phyloP scores from a whole-genome alignment of 2,329 filamentous ascomycete genomes.

The Nothophaeocryptopus gaeumannii region DNA sequence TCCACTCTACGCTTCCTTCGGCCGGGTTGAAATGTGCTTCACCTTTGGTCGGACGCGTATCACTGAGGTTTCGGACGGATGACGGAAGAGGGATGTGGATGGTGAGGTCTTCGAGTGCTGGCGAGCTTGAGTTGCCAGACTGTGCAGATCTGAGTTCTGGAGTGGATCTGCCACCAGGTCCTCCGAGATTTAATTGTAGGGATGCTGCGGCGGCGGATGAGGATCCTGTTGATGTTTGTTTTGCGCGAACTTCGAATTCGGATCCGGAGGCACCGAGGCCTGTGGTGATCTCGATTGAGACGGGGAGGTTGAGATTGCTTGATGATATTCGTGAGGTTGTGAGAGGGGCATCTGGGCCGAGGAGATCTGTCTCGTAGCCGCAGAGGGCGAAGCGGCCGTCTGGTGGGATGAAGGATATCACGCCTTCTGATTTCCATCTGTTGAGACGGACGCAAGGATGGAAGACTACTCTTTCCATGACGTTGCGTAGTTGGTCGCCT shows the following conservation, averaged over 20 bases:
- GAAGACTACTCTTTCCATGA: slow-evolving; percentile 87
- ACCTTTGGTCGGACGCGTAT: slow-evolving; percentile 75
- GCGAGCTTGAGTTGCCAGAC: slow-evolving; percentile 30
- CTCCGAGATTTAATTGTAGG: slow-evolving; percentile 29
- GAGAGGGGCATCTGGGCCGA: slow-evolving; percentile 60
- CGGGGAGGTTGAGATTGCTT: slow-evolving; percentile 68
- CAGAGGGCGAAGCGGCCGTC: slow-evolving; percentile 92
- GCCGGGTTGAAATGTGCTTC: slow-evolving; percentile 78
- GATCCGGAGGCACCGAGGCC: slow-evolving; percentile 69
- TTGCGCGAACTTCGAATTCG: slow-evolving; percentile 84
- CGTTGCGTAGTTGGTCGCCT: slow-evolving; percentile 37
- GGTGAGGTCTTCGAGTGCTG: slow-evolving; percentile 67
- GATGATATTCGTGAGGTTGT: slow-evolving; percentile 21
- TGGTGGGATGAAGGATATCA: slow-evolving; percentile 92
- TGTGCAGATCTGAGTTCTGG: slow-evolving; percentile 20
- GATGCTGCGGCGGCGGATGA: slow-evolving; percentile 28
- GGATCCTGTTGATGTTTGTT: slow-evolving; percentile 40
- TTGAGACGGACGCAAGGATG: slow-evolving; percentile 90
- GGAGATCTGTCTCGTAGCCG: slow-evolving; percentile 88
- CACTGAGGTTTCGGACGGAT: slow-evolving; percentile 76
- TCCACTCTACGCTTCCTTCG: slow-evolving; percentile 76
- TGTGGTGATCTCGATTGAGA: slow-evolving; percentile 77
- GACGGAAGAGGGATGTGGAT: slow-evolving; percentile 76
- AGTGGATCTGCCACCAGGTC: slow-evolving; percentile 15
- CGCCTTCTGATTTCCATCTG: slow-evolving; percentile 84